Base-by-base conservation (phyloP, 352 stramenopile genomes). In the Phytophthora colocasiae region DNA sequence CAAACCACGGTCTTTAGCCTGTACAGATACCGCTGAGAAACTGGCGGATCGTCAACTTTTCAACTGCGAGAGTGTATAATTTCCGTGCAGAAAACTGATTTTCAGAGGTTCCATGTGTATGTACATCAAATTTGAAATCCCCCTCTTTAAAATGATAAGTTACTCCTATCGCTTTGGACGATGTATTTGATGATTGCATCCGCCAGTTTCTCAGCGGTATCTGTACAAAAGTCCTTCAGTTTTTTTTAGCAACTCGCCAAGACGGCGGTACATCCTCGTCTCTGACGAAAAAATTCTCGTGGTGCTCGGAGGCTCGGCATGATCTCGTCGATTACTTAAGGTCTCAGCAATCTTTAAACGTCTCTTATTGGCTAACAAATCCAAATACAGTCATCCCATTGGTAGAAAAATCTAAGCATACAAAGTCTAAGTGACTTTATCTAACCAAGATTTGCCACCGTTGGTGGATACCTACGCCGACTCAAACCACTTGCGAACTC, bases 231-330 rank as follows among this genome's bases (percentile, higher is more conserved):
- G 27, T 31, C 27, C 27, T 31, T 31, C 6, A 31, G 27, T 31
- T 7, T 31, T 4, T 22, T 47, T 6, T 41, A n/a, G 49, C 49
- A 60, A 49, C 8, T 31, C 4, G 40, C 53, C 53, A 60, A 55
- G 11, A n/a, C 43, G 19, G 43, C 43, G 43, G 50, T 58, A 53
- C 41, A 39, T 62, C 43, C 55, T 62, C 44, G 56, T 57, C 56
- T 63, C 26, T 56, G 24, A 41, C 6, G 36, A 57, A 50, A 63
- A 63, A 57, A 50, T 27, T 63, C 56, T 63, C 36, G 45, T 63
- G 56, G 56, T 54, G 44, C 45, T 57, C n/a, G 36, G 10, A 22
- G 22, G 22, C 22, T 22, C 22, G 22, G 40, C 53, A 63, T 63
- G 55, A 63, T 63, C 55, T 63, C 2, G 3, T 14, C 31, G 41